Percentiles rank a stretch among this genome's conserved stretches.
phyloP scores from a whole-genome alignment of 345 rosid species.

The Gossypium herbaceum region DNA sequence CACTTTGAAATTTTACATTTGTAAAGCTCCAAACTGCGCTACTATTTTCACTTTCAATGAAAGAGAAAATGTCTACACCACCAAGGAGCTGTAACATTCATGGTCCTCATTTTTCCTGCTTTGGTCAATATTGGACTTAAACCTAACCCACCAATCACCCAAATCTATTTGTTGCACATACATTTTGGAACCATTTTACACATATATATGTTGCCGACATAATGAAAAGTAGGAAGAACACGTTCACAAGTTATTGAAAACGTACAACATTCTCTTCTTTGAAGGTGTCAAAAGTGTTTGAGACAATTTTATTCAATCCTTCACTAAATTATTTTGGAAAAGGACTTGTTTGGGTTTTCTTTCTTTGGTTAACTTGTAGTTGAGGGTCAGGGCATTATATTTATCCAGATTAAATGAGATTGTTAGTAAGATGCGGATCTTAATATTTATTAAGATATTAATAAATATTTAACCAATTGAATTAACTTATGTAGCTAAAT shows the following conservation, averaged over 20 bases:
- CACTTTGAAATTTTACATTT: not conserved
- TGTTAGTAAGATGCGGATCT: too few relatives aligned
- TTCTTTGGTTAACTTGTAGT: too few relatives aligned
- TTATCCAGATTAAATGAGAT: too few relatives aligned
- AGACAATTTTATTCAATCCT: not conserved
- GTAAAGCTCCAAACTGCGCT: not conserved
- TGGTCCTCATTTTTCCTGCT: constrained; percentile 8
- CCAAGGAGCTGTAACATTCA: not conserved
- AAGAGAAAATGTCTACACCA: constrained; percentile 17
- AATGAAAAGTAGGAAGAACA: not conserved
- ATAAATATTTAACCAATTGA: too few relatives aligned
- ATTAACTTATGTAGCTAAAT: accelerated
- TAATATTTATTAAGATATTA: too few relatives aligned
- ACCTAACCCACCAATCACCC: constrained; percentile 23
- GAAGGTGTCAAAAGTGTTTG: constrained; percentile 14
- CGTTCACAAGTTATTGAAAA: constrained; percentile 1
- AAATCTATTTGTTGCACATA: not conserved
- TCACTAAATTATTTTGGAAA: constrained; percentile 10
- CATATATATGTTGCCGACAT: constrained; percentile 8
- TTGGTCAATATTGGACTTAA: constrained; percentile 10
- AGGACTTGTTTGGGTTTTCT: not conserved
- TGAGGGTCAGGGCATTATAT: too few relatives aligned
- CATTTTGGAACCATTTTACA: not conserved
- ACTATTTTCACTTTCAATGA: not conserved
- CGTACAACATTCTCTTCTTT: constrained; percentile 14